Evolutionary conservation across 306 rosid genomes (phyloP), one percentile per base, ranked within the genome.

Genomic region (Inga oerstediana): DNA sequence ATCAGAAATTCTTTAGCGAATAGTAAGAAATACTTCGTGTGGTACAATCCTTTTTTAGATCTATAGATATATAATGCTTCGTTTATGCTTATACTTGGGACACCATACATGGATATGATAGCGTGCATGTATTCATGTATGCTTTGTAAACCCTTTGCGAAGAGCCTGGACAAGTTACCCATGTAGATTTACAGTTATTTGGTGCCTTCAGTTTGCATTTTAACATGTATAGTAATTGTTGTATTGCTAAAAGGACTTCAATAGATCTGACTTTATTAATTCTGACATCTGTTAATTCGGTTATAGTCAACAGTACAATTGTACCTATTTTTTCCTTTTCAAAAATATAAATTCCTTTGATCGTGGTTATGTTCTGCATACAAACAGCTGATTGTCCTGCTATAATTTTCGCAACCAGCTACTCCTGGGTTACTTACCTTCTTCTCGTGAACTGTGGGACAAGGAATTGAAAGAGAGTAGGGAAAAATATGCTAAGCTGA

Each of bases 381-480:
- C 76, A 75, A 87, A 79, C 77, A 76, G 65, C 79, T 90, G 77
- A 89, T 66, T 76, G 81, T 70, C 87, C 75, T 86, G 68, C 73
- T 72, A 66, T 88, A 80, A 34, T 85, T 93, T 75, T 78, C 76
- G 45, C 70, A 64, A 69, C 74, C 91, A 94, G 98, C 91, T 94
- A 64, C 95, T 94, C 51, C 83, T 92, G 87, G 95, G 97, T 56
- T 94, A 91, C 86, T 70, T 94, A 74, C 91, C 95, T 76, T 81
- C 92, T 65, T 92, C 89, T 52, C 94, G 87, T 65, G 93, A 92
- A 74, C 78, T 82, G 20, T 92, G 97, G 95, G 95, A 88, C 77
- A 83, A 83, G 77, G 93, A 92, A 80, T 73, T 88, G 77, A 58
- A 69, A 11, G 93, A 92, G 84, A 87, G 85, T 74, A 86, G 94